Conservation (phyloP, 2,329 filamentous ascomycete species). For the Chaetoscypha palmicola region DNA sequence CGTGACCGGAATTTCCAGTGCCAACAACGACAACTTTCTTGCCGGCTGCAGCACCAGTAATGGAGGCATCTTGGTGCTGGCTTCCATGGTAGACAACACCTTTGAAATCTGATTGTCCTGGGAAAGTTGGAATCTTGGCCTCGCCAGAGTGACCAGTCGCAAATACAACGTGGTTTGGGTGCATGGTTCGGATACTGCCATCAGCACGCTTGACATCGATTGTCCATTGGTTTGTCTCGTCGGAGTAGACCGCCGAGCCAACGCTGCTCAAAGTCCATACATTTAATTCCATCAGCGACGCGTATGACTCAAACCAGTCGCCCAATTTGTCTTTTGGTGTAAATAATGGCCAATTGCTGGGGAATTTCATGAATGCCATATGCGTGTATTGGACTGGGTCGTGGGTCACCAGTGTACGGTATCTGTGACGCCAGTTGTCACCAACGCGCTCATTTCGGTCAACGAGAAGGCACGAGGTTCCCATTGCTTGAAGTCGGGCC, state of each 20-base stretch:
- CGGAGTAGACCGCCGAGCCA: slow-evolving; percentile 42
- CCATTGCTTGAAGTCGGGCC: slow-evolving; percentile 52
- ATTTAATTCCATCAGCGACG: slow-evolving; percentile 57
- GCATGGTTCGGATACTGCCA: slow-evolving; percentile 15
- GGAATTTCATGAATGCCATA: slow-evolving; percentile 59
- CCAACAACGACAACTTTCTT: slow-evolving; percentile 60
- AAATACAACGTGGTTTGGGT: slow-evolving; percentile 22
- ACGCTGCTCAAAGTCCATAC: slow-evolving; percentile 54
- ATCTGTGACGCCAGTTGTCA: slow-evolving; percentile 58
- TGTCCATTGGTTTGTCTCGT: slow-evolving; percentile 45
- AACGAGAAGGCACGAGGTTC: slow-evolving; percentile 49
- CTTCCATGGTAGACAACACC: slow-evolving; percentile 33
- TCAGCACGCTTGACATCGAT: slow-evolving; percentile 39
- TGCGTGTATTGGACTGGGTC: slow-evolving; percentile 55
- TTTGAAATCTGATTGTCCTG: slow-evolving; percentile 45
- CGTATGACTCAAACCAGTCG: slow-evolving; percentile 62
- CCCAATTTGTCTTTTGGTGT: slow-evolving; percentile 66
- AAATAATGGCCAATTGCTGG: slow-evolving; percentile 59
- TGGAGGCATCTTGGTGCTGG: slow-evolving; percentile 5
- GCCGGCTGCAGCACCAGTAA: slow-evolving; percentile 40
- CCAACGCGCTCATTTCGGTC: slow-evolving; percentile 52
- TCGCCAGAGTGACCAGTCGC: slow-evolving; percentile 38
- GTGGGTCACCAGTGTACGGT: slow-evolving; percentile 59
- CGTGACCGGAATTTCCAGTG: slow-evolving; percentile 41
- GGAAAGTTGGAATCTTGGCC: slow-evolving; percentile 42